Percentiles rank a stretch among this genome's conserved stretches.
These are phyloP conservation scores for Coemansia sp. DNA, from an alignment of 192 early-diverging fungal genomes.

Conservation along the genomic window DNA sequence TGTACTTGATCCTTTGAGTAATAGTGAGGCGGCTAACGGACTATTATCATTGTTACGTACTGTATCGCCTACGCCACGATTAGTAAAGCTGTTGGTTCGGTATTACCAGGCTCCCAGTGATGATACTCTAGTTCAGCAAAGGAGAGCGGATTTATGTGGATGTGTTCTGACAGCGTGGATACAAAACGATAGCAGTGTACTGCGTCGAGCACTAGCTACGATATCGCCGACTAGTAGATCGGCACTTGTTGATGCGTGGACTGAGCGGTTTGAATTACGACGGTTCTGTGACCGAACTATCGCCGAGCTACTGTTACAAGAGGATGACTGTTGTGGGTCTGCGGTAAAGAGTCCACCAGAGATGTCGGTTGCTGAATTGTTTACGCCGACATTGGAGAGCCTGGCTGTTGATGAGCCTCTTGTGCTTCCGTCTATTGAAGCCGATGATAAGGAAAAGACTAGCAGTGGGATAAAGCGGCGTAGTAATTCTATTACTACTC, in stretches of 20 bases:
- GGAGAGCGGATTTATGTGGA: constrained; percentile 38
- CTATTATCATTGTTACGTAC: constrained; percentile 53
- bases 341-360: not conserved
- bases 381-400: not conserved
- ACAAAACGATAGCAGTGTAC: constrained; percentile 2
- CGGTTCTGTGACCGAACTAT: not conserved
- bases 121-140: not conserved
- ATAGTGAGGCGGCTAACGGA: constrained; percentile 58
- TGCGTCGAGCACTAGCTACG: not conserved
- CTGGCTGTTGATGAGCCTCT: constrained; percentile 5
- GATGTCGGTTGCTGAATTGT: not conserved
- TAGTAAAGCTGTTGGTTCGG: constrained; percentile 6
- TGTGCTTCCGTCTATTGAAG: not conserved
- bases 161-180: constrained; percentile 46
- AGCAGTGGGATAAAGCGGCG: not conserved
- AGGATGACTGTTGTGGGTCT: not conserved
- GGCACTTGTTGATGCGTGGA: constrained; percentile 11
- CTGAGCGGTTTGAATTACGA: constrained; percentile 9
- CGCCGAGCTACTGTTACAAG: not conserved
- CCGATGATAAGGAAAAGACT: not conserved
- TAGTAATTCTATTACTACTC: not conserved
- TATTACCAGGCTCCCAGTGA: not conserved
- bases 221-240: not conserved
- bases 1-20: constrained; percentile 21
- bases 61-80: constrained; percentile 22